Conservation (phyloP, 805 yeast genomes). For the Kodamaea nitidulidarum region DNA sequence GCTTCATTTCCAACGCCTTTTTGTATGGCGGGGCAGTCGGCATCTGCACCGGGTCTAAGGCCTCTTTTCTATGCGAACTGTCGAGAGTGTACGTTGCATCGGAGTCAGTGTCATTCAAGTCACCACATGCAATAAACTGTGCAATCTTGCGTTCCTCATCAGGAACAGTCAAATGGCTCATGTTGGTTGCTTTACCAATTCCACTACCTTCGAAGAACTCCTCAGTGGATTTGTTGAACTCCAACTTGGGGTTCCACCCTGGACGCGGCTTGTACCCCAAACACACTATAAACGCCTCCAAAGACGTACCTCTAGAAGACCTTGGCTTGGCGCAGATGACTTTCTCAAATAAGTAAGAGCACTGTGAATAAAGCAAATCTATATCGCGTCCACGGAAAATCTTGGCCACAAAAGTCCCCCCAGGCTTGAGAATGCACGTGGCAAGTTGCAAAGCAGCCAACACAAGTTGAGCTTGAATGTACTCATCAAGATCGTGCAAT, state of each 20-base stretch:
- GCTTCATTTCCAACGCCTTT: slow-evolving; percentile 80
- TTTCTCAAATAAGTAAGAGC: slow-evolving; percentile 76
- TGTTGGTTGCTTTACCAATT: slow-evolving; percentile 51
- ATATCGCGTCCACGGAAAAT: slow-evolving; percentile 95
- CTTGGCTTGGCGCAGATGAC: slow-evolving; percentile 96
- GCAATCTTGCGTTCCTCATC: slow-evolving; percentile 73
- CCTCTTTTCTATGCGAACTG: slow-evolving; percentile 30
- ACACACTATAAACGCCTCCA: slow-evolving; percentile 93
- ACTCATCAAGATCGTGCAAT: slow-evolving; percentile 92
- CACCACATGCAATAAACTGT: slow-evolving; percentile 95
- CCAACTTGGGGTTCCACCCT: slow-evolving; percentile 75
- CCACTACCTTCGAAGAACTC: slow-evolving; percentile 69
- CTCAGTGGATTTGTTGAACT: slow-evolving; percentile 61
- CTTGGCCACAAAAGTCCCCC: slow-evolving; percentile 94
- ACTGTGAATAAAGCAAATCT: slow-evolving; percentile 87
- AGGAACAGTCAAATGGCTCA: slow-evolving; percentile 46
- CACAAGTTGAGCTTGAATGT: slow-evolving; percentile 91
- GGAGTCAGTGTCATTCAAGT: slow-evolving; percentile 79
- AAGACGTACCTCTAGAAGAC: slow-evolving; percentile 88
- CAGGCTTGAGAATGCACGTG: slow-evolving; percentile 80
- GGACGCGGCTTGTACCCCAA: slow-evolving; percentile 77
- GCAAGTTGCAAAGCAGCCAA: slow-evolving; percentile 89
- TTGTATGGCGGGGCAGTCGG: slow-evolving; percentile 98
- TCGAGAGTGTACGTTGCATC: slow-evolving; percentile 86
- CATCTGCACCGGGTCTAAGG: slow-evolving; percentile 87